Evolutionary conservation across 1,284 basidiomycete genomes (phyloP).

Genomic region (Fomitopsis schrenkii): DNA sequence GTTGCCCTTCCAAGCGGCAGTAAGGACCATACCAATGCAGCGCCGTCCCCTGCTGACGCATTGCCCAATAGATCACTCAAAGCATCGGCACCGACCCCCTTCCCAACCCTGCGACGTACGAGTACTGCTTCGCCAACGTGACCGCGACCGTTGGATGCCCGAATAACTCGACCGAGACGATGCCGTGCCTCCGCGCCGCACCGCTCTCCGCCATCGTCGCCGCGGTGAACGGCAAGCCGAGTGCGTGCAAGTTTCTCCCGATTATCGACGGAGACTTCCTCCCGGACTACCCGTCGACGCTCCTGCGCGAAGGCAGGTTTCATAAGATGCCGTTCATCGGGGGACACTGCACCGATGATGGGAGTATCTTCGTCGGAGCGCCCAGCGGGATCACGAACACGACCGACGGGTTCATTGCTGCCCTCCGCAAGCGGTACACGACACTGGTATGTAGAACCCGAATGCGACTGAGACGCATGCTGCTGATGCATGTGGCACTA

Average conservation of each 20-base stretch:
- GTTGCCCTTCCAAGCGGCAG: slow-evolving; percentile 2
- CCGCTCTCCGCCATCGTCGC: slow-evolving; percentile 2
- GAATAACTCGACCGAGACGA: neutral
- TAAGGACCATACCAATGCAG: neutral
- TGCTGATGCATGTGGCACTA: neutral
- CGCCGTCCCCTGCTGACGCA: neutral
- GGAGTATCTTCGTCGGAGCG: slow-evolving; percentile 1
- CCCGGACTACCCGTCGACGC: neutral
- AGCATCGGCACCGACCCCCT: slow-evolving; percentile 3
- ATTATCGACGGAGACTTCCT: slow-evolving; percentile 1
- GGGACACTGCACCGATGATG: slow-evolving; percentile 2
- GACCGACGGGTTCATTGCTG: slow-evolving; percentile 1
- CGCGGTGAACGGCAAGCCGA: slow-evolving; percentile 1
- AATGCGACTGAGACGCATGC: too few relatives aligned
- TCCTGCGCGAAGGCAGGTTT: neutral
- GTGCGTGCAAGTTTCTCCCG: neutral
- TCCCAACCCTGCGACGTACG: neutral
- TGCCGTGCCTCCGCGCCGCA: slow-evolving; percentile 2
- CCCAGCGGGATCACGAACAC: slow-evolving; percentile 1
- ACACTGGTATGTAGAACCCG: neutral
- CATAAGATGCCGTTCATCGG: slow-evolving; percentile 5
- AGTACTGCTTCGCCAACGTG: slow-evolving; percentile 4
- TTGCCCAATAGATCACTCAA: neutral
- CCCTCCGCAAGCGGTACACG: slow-evolving; percentile 2
- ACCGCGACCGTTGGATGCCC: neutral